Conservation (phyloP, 1,139 yeast species). For the Diutina catenulata region DNA sequence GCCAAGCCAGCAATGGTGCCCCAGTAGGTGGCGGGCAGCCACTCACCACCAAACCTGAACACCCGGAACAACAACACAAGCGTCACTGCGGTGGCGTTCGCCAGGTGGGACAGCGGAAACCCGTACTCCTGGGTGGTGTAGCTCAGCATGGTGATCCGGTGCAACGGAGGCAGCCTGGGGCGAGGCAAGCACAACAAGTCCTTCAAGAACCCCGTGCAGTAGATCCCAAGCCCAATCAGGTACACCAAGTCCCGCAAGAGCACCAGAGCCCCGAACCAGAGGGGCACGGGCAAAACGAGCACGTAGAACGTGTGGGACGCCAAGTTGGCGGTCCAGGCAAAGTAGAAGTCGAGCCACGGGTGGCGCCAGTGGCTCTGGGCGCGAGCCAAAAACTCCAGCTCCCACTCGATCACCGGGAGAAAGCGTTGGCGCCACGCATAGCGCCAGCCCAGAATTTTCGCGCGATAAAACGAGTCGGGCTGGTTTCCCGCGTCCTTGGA, state of each 20-base stretch:
- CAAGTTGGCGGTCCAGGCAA: constrained; percentile 80
- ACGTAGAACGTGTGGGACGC: constrained; percentile 95
- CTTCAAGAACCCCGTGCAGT: constrained; percentile 62
- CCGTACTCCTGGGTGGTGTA: constrained; percentile 92
- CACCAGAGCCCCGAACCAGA: constrained; percentile 66
- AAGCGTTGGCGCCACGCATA: constrained; percentile 43
- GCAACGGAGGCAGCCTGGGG: constrained; percentile 86
- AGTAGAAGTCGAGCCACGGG: constrained; percentile 55
- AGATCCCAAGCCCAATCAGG: constrained; percentile 79
- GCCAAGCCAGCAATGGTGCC: constrained; percentile 12
- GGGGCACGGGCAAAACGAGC: constrained; percentile 71
- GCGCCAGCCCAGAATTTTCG: constrained; percentile 46
- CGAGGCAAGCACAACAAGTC: constrained; percentile 86
- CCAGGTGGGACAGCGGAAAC: constrained; percentile 86
- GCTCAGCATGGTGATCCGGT: constrained; percentile 78
- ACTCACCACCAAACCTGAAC: constrained; percentile 9
- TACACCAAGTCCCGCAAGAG: constrained; percentile 61
- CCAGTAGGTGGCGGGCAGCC: constrained; percentile 7
- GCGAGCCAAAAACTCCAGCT: constrained; percentile 47
- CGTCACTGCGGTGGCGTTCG: constrained; percentile 80
- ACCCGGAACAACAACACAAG: constrained; percentile 29
- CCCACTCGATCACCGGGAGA: constrained; percentile 51
- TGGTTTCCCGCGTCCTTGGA: constrained; percentile 65
- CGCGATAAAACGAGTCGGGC: constrained; percentile 52
- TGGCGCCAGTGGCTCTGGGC: constrained; percentile 45